Evolutionary conservation across 2,329 filamentous ascomycete genomes (phyloP), one percentile per base, ranked within the genome.

Genomic region (Colletotrichum spinosum): DNA sequence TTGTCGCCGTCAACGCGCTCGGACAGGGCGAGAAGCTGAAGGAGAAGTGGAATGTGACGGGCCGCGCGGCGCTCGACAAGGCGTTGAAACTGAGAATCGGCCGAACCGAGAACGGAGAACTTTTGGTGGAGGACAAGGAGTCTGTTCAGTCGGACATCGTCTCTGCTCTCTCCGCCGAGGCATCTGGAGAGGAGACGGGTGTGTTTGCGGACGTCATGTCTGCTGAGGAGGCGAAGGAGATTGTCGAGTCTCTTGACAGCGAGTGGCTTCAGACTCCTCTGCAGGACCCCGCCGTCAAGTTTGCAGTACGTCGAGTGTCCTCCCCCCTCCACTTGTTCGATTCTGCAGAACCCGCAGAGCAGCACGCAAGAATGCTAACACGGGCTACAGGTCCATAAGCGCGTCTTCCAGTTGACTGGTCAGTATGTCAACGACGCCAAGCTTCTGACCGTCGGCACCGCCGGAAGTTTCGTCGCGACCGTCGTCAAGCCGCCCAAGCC

Each of bases 321-420:
- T 8, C 5, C 34, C 2, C 41, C 25, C 25, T 25, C 25, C 25
- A 4, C 25, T 25, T 25, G 3, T 25, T 5, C 25, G 25, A 25
- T 5, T 5, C 25, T 25, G 25, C 25, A 25, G 25, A 25, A 25
- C 25, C 25, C 25, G 25, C 15, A 52, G 13, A 60, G 49, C 49
- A 34, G 25, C 17, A 25, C 25, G 6, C 8, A 52, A 12, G 8
- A 15, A 57, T 15, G n/a, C 44, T n/a, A 12, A 38, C 39, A n/a
- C n/a, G 13, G 12, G 15, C 33, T 4, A 17, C 70, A 97, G 94
- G 84, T 96, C 69, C 81, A 90, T 72, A 97, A 97, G 80, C 90
- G 93, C 65, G 81, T 94, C 67, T 88, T 91, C 76, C 92, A 96
- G 76, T 83, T 97, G 66, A 94, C 91, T n/a, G 92, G 93, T 67